These are phyloP conservation scores for Anisodus acutangulus DNA, from an alignment of 257 asterid genomes.

Conservation along the genomic window DNA sequence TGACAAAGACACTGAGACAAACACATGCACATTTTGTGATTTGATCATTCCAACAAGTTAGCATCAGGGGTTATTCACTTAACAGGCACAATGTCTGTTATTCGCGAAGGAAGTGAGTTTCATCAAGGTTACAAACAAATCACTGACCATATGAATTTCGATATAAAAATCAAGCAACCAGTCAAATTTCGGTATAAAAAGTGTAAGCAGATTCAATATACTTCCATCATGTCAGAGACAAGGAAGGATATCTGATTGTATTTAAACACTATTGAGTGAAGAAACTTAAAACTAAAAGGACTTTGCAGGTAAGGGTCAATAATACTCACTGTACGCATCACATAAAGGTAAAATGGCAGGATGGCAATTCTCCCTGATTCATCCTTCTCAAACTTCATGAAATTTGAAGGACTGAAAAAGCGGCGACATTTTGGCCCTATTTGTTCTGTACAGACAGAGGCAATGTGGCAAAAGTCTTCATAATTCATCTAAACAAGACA, in stretches of 20 bases:
- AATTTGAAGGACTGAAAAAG: conserved; percentile 97
- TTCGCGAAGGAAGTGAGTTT: neutral
- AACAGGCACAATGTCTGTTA: neutral
- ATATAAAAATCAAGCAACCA: neutral
- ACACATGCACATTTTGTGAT: neutral
- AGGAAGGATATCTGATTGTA: neutral
- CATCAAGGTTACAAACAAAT: neutral
- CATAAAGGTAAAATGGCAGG: conserved; percentile 96
- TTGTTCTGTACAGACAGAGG: conserved; percentile 96
- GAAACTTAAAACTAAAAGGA: neutral
- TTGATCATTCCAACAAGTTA: conserved; percentile 7
- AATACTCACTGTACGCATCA: conserved; percentile 91
- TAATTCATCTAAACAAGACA: conserved; percentile 81
- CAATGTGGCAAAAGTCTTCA: conserved; percentile 99
- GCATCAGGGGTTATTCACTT: neutral
- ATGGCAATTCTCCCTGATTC: conserved; percentile 98
- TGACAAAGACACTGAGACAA: conserved; percentile 5
- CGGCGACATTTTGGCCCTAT: conserved; percentile 96
- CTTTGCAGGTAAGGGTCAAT: conserved; percentile 26
- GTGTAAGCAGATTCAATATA: neutral
- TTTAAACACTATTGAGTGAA: conserved; percentile 2
- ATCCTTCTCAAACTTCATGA: conserved; percentile 99
- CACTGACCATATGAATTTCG: neutral
- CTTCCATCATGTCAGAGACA: neutral
- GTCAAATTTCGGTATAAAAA: neutral